Evolutionary conservation across 805 yeast species (phyloP).

Genomic region (Metschnikowia amazonensis): DNA sequence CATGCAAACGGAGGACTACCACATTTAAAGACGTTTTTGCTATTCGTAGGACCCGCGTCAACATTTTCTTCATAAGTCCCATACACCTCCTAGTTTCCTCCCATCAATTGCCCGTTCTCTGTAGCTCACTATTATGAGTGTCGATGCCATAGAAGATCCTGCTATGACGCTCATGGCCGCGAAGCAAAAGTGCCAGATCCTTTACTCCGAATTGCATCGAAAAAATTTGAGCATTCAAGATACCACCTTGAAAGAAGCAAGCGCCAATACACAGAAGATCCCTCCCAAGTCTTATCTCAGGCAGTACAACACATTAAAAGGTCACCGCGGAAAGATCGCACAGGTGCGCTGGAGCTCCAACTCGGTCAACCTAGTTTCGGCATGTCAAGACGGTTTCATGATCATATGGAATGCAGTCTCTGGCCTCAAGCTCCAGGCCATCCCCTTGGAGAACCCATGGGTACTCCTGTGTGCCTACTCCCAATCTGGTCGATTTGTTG

Average conservation of each 20-base stretch:
- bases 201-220: constrained; percentile 49
- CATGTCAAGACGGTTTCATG: constrained; percentile 84
- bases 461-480: constrained; percentile 72
- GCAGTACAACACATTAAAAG: constrained; percentile 41
- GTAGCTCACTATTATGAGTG: background rate
- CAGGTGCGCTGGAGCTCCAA: constrained; percentile 66
- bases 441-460: constrained; percentile 74
- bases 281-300: constrained; percentile 26
- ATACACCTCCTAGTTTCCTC: background rate
- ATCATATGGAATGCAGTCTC: constrained; percentile 78
- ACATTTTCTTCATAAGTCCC: background rate
- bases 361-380: constrained; percentile 58
- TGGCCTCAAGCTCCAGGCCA: constrained; percentile 66
- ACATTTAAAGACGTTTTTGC: constrained; percentile 3
- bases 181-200: constrained; percentile 21
- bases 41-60: background rate
- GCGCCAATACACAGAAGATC: constrained; percentile 29
- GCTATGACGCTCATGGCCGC: constrained; percentile 8
- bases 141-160: background rate
- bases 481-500: constrained; percentile 62
- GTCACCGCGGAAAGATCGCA: constrained; percentile 73
- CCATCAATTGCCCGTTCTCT: background rate
- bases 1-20: constrained; percentile 9
- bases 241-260: constrained; percentile 41
- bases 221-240: constrained; percentile 43